A percentile compares a stretch with the other conserved stretches of the same genome.
Conservation (phyloP, 257 asterid genomes). For the Plectranthus barbatus region DNA sequence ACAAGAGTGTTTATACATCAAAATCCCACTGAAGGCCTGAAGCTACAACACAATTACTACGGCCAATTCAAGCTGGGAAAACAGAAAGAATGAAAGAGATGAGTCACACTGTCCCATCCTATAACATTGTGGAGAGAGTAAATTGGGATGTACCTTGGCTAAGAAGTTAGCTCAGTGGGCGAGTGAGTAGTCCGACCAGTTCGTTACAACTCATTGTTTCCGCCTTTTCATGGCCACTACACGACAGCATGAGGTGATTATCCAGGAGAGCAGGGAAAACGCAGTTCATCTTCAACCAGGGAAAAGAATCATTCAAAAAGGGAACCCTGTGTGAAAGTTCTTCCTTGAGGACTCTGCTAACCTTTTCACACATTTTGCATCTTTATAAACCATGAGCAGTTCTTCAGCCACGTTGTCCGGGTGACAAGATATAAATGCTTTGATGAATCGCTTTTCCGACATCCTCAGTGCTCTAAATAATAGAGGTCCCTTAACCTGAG, state of each 20-base stretch:
- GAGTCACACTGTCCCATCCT: neutral
- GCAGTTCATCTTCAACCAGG: too few relatives aligned
- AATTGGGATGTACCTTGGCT: neutral
- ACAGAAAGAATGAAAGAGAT: too few relatives aligned
- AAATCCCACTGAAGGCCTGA: too few relatives aligned
- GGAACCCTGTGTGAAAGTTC: slow-evolving; percentile 41
- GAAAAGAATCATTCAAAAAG: slow-evolving; percentile 35
- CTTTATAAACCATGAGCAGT: slow-evolving; percentile 31
- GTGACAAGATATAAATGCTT: slow-evolving; percentile 52
- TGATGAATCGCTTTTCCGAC: slow-evolving; percentile 56
- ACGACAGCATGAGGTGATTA: too few relatives aligned
- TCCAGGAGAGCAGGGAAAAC: too few relatives aligned
- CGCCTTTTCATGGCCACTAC: too few relatives aligned
- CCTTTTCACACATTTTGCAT: slow-evolving; percentile 49
- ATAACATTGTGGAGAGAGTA: neutral
- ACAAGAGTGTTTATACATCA: too few relatives aligned
- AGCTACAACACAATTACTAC: too few relatives aligned
- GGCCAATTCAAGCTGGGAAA: too few relatives aligned
- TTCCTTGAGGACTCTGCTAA: slow-evolving; percentile 73
- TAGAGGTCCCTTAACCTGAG: slow-evolving; percentile 48
- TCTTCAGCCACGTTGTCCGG: slow-evolving; percentile 39
- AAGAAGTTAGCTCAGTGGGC: too few relatives aligned
- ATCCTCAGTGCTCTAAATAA: slow-evolving; percentile 67
- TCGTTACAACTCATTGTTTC: too few relatives aligned
- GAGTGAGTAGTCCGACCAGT: too few relatives aligned